Evolutionary conservation across 805 yeast species (phyloP), one percentile per base, ranked within the genome.

Genomic region (Zygosaccharomyces rouxii): DNA sequence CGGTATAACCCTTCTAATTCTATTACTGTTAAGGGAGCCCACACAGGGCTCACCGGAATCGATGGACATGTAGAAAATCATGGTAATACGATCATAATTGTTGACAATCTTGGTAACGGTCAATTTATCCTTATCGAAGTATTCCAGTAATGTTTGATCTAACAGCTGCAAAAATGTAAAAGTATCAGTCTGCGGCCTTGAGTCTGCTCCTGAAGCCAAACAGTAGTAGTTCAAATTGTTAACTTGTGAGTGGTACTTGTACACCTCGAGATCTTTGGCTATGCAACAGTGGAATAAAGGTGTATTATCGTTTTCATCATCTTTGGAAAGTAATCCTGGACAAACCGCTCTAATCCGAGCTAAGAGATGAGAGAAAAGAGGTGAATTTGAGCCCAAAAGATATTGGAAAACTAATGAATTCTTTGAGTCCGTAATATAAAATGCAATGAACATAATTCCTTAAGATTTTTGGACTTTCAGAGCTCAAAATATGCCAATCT

Each of bases 21-120:
- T 76, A 62, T 88, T 63, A 18, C 47, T 50, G 35, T 87, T 52
- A 46, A 80, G 71, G 54, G 89, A 96, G 0, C 89, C 81, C 41
- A 78, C 71, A 53, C 78, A 78, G 2, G 97, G 95, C 29, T 76
- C 73, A 3, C 92, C 90, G 35, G 80, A 83, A 56, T 88, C 95
- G 11, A 89, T 60, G 80, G 87, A 79, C 60, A 86, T 94, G 58
- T 81, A 84, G 51, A 90, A 68, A 31, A 92, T 67, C 56, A 89
- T 71, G 28, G 85, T 76, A 39, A 89, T 67, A 1, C 86, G 79
- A 59, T 89, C 95, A 54, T 75, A 76, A 59, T 89, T 84, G 39
- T 84, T 77, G 46, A 78, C 83, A 9, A 94, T 68, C 55, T 82
- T 84, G 22, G 76, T 60, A 1, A 79, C 65, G 2, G 80, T 74